Percentiles rank a stretch among this genome's conserved stretches.
Evolutionary conservation across 768 basidiomycete genomes (phyloP).

Genomic region (Lentinula aciculospora): DNA sequence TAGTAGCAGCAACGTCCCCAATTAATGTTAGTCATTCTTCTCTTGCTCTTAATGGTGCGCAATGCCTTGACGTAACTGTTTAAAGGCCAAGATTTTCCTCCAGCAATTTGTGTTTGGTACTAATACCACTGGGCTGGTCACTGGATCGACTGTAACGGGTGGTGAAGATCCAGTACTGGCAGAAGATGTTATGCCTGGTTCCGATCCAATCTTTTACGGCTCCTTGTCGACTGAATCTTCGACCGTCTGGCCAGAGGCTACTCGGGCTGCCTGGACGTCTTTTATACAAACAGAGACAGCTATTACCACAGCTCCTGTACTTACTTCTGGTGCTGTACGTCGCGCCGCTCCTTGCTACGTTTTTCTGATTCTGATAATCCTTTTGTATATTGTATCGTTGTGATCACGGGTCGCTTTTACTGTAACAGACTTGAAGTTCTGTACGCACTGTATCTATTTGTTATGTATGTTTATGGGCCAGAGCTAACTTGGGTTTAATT

Average conservation of each 20-base stretch:
- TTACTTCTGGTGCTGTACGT: not conserved
- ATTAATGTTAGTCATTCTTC: slow-evolving; percentile 24
- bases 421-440: not conserved
- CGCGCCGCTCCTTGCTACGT: not conserved
- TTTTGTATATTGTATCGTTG: not conserved
- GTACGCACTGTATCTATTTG: not conserved
- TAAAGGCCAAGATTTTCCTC: slow-evolving; percentile 55
- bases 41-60: not conserved
- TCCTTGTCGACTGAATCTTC: slow-evolving; percentile 36
- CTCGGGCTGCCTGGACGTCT: slow-evolving; percentile 49
- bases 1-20: slow-evolving; percentile 31
- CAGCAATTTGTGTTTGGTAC: slow-evolving; percentile 65
- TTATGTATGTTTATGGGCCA: not conserved
- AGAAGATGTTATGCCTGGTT: slow-evolving; percentile 30
- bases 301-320: not conserved
- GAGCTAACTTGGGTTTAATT: not conserved
- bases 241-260: slow-evolving; percentile 51
- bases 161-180: slow-evolving; percentile 36
- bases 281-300: slow-evolving; percentile 34
- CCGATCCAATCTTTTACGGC: slow-evolving; percentile 38
- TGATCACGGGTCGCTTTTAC: not conserved
- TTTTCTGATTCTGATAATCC: not conserved
- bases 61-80: not conserved
- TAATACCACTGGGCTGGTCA: slow-evolving; percentile 55
- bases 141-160: slow-evolving; percentile 30